Percentiles rank a stretch among this genome's conserved stretches.
Evolutionary conservation across 2,329 filamentous ascomycete species (phyloP).

Genomic region (Fusarium gaditjirri): DNA sequence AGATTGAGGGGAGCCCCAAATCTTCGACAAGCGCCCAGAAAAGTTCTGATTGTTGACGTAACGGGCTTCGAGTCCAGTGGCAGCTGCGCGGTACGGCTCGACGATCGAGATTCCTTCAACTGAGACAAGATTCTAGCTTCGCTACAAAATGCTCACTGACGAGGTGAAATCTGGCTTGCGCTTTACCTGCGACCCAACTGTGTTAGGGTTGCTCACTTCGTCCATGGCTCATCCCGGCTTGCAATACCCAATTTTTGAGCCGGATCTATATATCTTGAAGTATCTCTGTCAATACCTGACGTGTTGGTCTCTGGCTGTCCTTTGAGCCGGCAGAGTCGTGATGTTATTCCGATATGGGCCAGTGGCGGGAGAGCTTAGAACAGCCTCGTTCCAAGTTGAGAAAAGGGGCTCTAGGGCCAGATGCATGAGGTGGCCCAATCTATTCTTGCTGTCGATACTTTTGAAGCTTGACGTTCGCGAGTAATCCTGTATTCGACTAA

Average conservation of each 20-base stretch:
- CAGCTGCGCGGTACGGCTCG: too few relatives aligned
- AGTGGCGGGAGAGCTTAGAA: background rate
- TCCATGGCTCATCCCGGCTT: background rate
- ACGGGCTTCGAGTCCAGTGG: too few relatives aligned
- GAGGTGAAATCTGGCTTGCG: background rate
- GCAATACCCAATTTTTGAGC: too few relatives aligned
- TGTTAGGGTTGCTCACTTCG: background rate
- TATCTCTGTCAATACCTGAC: accelerated
- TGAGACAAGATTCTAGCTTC: too few relatives aligned
- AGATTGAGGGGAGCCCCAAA: background rate
- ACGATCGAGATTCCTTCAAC: background rate
- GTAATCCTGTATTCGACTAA: accelerated
- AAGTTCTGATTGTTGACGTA: too few relatives aligned
- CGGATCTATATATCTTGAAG: accelerated
- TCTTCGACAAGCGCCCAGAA: background rate
- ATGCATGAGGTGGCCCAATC: background rate
- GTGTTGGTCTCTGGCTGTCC: accelerated
- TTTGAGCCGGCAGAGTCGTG: accelerated
- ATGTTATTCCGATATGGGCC: accelerated
- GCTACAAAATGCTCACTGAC: accelerated
- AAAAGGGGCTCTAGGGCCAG: background rate
- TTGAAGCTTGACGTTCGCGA: background rate
- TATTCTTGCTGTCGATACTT: background rate
- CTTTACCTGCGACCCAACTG: accelerated
- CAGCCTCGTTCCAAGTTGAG: background rate